These are phyloP conservation scores for Plasmodium vivax DNA, from an alignment of 169 alveolate genomes.

Conservation along the genomic window DNA sequence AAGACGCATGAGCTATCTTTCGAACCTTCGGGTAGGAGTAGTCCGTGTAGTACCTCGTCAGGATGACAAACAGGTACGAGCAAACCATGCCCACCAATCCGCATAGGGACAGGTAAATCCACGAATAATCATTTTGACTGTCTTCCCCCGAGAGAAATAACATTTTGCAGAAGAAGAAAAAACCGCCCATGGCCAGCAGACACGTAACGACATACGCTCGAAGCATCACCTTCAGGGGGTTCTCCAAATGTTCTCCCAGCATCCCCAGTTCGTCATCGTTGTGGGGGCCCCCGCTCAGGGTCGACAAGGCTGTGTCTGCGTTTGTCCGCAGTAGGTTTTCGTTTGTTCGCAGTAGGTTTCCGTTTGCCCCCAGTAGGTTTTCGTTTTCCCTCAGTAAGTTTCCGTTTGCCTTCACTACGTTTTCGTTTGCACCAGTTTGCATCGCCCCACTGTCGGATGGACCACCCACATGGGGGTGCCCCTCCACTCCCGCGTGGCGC, in stretches of 20 bases:
- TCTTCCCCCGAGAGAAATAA: slow-evolving; percentile 72
- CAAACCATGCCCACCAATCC: slow-evolving; percentile 88
- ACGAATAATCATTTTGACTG: slow-evolving; percentile 66
- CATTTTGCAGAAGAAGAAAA: slow-evolving; percentile 81
- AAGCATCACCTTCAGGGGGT: slow-evolving; percentile 53
- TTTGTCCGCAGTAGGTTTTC: too few species aligned
- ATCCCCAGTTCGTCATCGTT: slow-evolving; percentile 77
- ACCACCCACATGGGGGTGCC: slow-evolving; percentile 33
- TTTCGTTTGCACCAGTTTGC: neutral
- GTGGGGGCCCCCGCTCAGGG: slow-evolving; percentile 75
- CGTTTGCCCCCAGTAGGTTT: too few species aligned
- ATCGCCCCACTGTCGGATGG: neutral
- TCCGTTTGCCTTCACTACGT: neutral
- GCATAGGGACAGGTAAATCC: slow-evolving; percentile 81
- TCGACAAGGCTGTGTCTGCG: neutral
- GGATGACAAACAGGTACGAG: slow-evolving; percentile 88
- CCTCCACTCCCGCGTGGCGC: neutral
- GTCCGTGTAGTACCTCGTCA: slow-evolving; percentile 92
- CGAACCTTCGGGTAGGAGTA: slow-evolving; percentile 86
- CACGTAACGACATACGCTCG: slow-evolving; percentile 84
- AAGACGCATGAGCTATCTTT: slow-evolving; percentile 87
- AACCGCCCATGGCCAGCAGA: slow-evolving; percentile 81
- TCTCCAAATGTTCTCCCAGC: slow-evolving; percentile 27
- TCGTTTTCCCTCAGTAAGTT: too few species aligned
- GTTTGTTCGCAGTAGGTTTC: too few species aligned